These are phyloP conservation scores for Rhizophora apiculata DNA, from an alignment of 345 rosid genomes.

Conservation along the genomic window DNA sequence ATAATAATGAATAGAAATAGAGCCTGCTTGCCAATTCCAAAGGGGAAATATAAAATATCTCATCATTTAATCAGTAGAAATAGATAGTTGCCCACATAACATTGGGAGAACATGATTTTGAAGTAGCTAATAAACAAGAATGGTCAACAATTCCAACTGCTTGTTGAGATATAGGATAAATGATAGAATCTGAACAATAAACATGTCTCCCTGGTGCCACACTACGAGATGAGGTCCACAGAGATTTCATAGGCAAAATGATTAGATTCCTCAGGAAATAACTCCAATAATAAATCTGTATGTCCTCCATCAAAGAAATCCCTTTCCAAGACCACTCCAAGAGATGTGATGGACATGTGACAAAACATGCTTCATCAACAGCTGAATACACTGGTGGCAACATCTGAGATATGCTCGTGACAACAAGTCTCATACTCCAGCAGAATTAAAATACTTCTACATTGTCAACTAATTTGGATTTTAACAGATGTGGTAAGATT, in stretches of 20 bases:
- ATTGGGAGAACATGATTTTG: constrained; percentile 36
- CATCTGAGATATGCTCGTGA: constrained; percentile 20
- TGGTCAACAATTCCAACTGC: constrained; percentile 38
- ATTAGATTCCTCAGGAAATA: constrained; percentile 24
- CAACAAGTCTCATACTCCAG: constrained; percentile 20
- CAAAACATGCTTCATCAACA: constrained; percentile 25
- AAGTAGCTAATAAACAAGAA: constrained; percentile 27
- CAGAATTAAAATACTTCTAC: constrained; percentile 26
- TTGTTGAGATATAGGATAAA: constrained; percentile 44
- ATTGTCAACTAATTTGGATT: constrained; percentile 28
- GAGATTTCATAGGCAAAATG: constrained; percentile 10
- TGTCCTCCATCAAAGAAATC: constrained; percentile 36
- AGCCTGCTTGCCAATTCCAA: constrained; percentile 58
- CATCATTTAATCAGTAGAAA: constrained; percentile 42
- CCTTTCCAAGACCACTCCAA: constrained; percentile 27
- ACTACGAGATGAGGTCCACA: constrained; percentile 23
- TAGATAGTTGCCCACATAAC: constrained; percentile 35
- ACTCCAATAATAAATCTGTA: constrained; percentile 26
- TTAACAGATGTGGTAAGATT: constrained; percentile 32
- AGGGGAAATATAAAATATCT: constrained; percentile 40
- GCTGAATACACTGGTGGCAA: constrained; percentile 7
- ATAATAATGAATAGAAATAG: constrained; percentile 43
- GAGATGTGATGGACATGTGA: constrained; percentile 26
- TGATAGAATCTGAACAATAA: constrained; percentile 27
- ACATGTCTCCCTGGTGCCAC: constrained; percentile 37